Conservation (phyloP, 768 basidiomycete genomes). For the Saitozyma sp. region DNA sequence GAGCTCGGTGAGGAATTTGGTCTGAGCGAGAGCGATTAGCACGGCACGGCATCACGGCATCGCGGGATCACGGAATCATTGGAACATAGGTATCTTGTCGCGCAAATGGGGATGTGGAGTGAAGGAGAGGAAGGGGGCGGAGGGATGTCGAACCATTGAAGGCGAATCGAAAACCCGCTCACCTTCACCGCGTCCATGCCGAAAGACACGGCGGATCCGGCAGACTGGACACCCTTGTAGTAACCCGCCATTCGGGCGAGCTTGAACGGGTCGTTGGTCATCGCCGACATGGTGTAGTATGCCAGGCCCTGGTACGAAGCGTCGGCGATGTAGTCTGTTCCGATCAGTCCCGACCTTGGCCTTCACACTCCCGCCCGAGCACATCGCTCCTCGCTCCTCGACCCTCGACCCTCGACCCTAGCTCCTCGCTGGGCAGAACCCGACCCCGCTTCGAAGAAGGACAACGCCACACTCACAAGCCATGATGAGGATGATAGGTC, state of each 20-base stretch:
- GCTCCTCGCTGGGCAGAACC: neutral
- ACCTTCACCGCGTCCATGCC: constrained; percentile 57
- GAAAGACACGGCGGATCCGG: constrained; percentile 55
- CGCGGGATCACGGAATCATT: no score
- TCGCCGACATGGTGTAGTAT: constrained; percentile 45
- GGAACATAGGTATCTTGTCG: no score
- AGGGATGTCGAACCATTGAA: no score
- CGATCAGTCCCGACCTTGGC: neutral
- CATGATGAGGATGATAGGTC: constrained; percentile 56
- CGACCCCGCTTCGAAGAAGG: neutral
- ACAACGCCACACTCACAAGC: constrained; percentile 16
- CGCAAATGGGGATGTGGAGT: no score
- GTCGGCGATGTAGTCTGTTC: constrained; percentile 54
- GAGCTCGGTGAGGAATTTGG: constrained; percentile 57
- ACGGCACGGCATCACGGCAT: no score
- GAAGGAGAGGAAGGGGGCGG: no score
- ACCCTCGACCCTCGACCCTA: no score
- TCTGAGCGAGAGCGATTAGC: constrained; percentile 6
- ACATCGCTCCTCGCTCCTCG: neutral
- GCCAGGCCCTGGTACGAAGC: constrained; percentile 39
- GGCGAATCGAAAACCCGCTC: constrained; percentile 1
- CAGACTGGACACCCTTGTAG: constrained; percentile 55
- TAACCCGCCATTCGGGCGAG: constrained; percentile 57
- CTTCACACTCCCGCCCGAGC: neutral
- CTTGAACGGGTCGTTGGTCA: constrained; percentile 58